phyloP scores from a whole-genome alignment of 805 yeast genomes.

The Debaryomyces tyrocola region DNA sequence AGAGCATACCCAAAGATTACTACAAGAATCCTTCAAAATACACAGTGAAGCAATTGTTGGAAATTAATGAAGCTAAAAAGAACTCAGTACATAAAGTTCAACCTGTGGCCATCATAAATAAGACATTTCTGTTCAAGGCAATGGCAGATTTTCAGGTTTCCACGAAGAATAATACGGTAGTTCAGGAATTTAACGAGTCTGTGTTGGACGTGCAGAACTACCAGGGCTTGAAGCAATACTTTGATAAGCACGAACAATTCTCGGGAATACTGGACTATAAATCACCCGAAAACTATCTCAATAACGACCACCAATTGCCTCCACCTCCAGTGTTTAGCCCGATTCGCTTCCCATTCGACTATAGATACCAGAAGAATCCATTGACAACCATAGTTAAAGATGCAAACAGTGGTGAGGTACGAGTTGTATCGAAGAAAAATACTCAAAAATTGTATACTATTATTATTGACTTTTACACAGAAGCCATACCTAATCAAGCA shows the following conservation, averaged over 20 bases:
- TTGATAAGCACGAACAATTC: constrained; percentile 22
- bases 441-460: constrained; percentile 54
- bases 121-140: constrained; percentile 75
- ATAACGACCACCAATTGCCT: constrained; percentile 58
- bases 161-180: constrained; percentile 50
- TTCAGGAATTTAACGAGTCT: constrained; percentile 25
- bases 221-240: constrained; percentile 23
- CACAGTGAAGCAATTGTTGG: constrained; percentile 42
- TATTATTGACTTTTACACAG: constrained; percentile 47
- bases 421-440: constrained; percentile 45
- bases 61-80: constrained; percentile 25
- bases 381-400: constrained; percentile 46
- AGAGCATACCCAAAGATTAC: constrained; percentile 40
- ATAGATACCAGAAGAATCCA: constrained; percentile 76
- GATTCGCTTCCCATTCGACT: constrained; percentile 72
- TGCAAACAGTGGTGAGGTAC: constrained; percentile 59
- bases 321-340: constrained; percentile 87
- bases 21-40: constrained; percentile 30
- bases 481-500: constrained; percentile 49
- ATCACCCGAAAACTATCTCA: constrained; percentile 20
- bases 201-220: constrained; percentile 24
- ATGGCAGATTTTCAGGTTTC: constrained; percentile 84
- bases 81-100: constrained; percentile 40
- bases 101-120: constrained; percentile 68
- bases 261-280: constrained; percentile 27